A percentile compares a stretch with the other conserved stretches of the same genome.
Conservation (phyloP, 148 eudicot species). For the Rhododendron williamsianum region DNA sequence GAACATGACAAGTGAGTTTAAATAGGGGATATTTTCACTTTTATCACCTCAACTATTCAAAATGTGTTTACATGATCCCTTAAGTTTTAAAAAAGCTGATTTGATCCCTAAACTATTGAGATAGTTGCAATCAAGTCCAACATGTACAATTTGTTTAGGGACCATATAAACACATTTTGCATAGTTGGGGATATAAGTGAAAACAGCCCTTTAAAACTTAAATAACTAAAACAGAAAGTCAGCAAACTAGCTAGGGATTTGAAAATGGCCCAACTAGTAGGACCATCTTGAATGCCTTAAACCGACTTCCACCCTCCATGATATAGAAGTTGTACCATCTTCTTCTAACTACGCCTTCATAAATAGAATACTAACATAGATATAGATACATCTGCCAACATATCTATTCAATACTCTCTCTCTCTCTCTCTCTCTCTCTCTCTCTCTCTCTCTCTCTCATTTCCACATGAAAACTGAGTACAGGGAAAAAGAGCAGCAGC, state of each 20-base stretch:
- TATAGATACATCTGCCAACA: no score
- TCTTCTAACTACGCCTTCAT: no score
- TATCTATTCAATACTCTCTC: background rate
- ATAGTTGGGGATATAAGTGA: background rate
- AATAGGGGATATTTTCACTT: no score
- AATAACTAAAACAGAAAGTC: background rate
- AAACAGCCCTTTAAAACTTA: background rate
- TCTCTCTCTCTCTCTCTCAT: background rate
- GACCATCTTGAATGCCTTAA: background rate
- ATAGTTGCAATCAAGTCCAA: no score
- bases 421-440: background rate
- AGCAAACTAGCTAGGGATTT: background rate
- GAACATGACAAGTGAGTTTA: no score
- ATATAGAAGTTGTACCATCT: background rate
- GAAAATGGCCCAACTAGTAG: background rate
- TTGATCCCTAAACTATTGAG: no score
- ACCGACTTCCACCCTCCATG: background rate
- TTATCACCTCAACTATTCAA: no score
- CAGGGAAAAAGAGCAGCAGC: background rate
- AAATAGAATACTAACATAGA: no score
- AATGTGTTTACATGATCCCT: no score
- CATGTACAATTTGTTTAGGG: no score
- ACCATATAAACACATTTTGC: no score
- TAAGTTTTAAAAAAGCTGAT: no score
- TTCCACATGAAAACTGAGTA: background rate